These are phyloP conservation scores for Fraxinus quadrangulata DNA, from an alignment of 257 asterid species.

Conservation along the genomic window DNA sequence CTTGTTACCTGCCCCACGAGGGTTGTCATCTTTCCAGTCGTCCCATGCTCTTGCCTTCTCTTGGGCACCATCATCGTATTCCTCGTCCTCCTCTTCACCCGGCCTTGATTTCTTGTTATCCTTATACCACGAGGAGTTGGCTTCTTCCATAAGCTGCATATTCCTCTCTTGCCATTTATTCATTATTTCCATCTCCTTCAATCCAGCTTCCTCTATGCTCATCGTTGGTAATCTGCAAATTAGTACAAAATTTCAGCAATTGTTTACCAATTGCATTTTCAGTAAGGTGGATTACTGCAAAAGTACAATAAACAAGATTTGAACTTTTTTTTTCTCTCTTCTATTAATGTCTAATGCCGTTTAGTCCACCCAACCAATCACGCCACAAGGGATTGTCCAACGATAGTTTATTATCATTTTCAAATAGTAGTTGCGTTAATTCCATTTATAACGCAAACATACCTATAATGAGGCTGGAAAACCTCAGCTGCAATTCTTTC, in stretches of 20 bases:
- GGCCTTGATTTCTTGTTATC: constrained; percentile 50
- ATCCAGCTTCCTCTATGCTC: constrained; percentile 99
- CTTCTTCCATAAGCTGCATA: constrained; percentile 80
- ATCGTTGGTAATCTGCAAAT: constrained; percentile 76
- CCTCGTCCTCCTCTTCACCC: constrained; percentile 54
- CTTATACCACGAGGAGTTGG: constrained; percentile 84
- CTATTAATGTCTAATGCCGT: neutral
- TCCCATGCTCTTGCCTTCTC: constrained; percentile 97
- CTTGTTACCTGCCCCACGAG: constrained; percentile 96
- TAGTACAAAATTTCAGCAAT: constrained; percentile 1
- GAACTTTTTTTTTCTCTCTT: neutral
- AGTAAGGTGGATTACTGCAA: neutral
- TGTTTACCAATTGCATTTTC: neutral
- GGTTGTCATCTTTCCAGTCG: constrained; percentile 98
- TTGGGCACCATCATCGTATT: constrained; percentile 81
- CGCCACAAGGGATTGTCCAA: neutral
- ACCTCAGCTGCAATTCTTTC: constrained; percentile 92
- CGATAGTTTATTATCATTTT: neutral
- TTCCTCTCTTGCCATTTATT: constrained; percentile 85
- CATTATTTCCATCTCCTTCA: constrained; percentile 97
- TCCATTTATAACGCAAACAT: neutral
- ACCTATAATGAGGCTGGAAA: constrained; percentile 96
- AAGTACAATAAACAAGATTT: neutral
- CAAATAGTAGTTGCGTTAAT: too few relatives aligned
- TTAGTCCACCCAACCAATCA: neutral